Conservation (phyloP, 83 land plant species). For the Thuja plicata region DNA sequence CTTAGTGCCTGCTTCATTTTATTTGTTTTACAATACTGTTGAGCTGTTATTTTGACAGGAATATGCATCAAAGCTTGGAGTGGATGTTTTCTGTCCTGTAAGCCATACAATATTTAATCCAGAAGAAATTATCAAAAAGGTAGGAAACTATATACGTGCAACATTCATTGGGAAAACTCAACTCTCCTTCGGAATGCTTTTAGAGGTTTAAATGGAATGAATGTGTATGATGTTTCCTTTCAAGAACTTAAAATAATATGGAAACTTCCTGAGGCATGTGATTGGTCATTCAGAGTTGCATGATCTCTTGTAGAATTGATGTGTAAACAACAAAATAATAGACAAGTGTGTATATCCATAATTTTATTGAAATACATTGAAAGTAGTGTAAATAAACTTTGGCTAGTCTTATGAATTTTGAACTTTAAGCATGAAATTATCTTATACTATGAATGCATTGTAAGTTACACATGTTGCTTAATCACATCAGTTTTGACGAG, state of each 20-base stretch:
- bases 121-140: constrained; percentile 79
- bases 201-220: background rate
- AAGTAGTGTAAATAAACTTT: background rate
- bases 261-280: background rate
- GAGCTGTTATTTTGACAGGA: constrained; percentile 42
- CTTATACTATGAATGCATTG: background rate
- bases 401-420: background rate
- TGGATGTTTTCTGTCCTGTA: constrained; percentile 79
- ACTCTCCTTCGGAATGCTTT: background rate
- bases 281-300: background rate
- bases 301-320: background rate
- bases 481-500: background rate
- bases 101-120: constrained; percentile 90
- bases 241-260: background rate
- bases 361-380: background rate
- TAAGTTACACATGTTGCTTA: background rate
- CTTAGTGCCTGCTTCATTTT: background rate
- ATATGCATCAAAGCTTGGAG: constrained; percentile 55
- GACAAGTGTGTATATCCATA: background rate
- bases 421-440: background rate
- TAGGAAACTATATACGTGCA: constrained; percentile 11
- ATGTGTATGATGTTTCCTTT: background rate
- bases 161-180: background rate
- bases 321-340: background rate
- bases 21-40: background rate